These are phyloP conservation scores for Petunia axillaris DNA, from an alignment of 257 asterid species.

Conservation along the genomic window DNA sequence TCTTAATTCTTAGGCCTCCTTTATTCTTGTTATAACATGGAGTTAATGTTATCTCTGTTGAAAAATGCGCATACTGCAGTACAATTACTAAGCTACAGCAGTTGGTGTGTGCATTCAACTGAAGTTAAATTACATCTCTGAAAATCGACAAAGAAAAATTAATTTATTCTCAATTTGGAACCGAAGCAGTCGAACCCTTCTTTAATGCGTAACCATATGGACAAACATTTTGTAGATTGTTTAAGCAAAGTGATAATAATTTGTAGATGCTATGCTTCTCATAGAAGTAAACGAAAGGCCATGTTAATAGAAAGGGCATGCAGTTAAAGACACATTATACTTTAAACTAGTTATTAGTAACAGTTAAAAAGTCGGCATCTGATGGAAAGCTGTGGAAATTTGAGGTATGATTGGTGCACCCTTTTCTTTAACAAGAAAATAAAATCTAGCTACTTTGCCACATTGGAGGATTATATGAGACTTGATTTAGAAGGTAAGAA, in stretches of 20 bases:
- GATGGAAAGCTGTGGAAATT: not conserved
- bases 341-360: not conserved
- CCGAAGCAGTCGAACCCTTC: not conserved
- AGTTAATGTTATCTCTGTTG: not conserved
- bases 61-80: not conserved
- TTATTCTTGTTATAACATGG: not conserved
- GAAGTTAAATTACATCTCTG: not conserved
- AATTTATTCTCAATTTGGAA: not conserved
- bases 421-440: not conserved
- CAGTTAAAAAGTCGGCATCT: conserved; percentile 21
- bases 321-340: not conserved
- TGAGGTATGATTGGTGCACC: conserved; percentile 4
- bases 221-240: not conserved
- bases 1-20: not conserved
- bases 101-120: conserved; percentile 13
- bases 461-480: not conserved
- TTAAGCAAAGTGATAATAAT: not conserved
- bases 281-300: not conserved
- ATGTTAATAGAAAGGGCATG: not conserved
- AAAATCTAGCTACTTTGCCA: not conserved
- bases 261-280: conserved; percentile 8
- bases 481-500: conserved; percentile 34
- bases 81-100: not conserved
- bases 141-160: not conserved
- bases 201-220: not conserved